Evolutionary conservation across 225 moss, liverwort and hornwort genomes (phyloP), one percentile per base, ranked within the genome.

Genomic region (Ulota crispa): DNA sequence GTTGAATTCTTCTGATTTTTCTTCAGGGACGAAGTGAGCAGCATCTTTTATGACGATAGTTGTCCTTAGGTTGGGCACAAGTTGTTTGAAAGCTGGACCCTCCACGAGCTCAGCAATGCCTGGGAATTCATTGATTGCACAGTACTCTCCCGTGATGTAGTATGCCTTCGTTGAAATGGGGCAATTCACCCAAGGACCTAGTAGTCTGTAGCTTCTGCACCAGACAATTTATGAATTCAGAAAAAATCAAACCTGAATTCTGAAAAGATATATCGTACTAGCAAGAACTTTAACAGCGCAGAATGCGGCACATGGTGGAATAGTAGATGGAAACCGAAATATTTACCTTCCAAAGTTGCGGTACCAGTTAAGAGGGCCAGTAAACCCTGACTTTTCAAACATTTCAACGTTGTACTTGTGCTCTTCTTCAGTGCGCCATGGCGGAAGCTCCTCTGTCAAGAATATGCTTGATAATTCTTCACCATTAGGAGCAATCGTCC

Each of bases 351-450:
- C 80, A 7, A 85, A 7, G 41, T 75, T 79, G 37, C 85, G 89
- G 67, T 89, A 91, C 67, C 83, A 81, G 72, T 87, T 91, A 26
- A 87, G n/a, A 63, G 80, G n/a, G 30, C 88, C 85, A 27, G 83
- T 81, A n/a, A 89, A 88, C 6, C 91, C 81, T 19, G 86, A 70
- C 64, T 85, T 91, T 50, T 85, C 81, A 11, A 80, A 88, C 19
- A 68, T 83, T 30, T 83, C 78, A 13, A 83, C 84, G 72, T 88
- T 86, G 36, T 77, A 82, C 52, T 83, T 71, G 76, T 86, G 83
- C 39, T 91, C 91, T 66, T 84, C 80, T 68, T 72, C 72, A 27
- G 81, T 79, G 53, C 85, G 82, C 91, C 91, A 91, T 8, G 82
- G 64, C 14, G 89, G 87, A 15, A 91, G 68, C 4, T 85, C 81